phyloP scores from a whole-genome alignment of 2,329 filamentous ascomycete species.

The Trichoderma harzianum region DNA sequence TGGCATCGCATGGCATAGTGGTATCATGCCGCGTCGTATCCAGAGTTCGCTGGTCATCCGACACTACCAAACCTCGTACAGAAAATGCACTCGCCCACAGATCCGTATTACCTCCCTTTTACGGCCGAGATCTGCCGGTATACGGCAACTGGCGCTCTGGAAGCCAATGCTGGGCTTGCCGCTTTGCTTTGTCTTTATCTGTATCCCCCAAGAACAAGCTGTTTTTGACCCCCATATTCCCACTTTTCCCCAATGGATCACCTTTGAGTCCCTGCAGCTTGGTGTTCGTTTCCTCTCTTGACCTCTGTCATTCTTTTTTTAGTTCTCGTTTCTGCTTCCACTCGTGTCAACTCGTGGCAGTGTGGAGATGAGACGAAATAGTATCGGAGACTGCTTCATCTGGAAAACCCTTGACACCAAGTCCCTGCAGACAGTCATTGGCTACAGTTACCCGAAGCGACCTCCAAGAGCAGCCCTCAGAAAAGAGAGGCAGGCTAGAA shows the following conservation, averaged over 20 bases:
- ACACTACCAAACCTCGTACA: slow-evolving; percentile 11
- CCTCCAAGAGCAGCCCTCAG: neutral
- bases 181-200: neutral
- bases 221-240: neutral
- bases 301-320: neutral
- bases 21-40: slow-evolving; percentile 11
- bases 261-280: neutral
- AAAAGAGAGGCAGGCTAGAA: neutral
- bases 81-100: neutral
- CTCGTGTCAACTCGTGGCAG: neutral
- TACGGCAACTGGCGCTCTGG: neutral
- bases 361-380: neutral
- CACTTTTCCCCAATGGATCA: neutral
- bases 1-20: slow-evolving; percentile 6
- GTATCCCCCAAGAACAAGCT: neutral
- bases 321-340: neutral
- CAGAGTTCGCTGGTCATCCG: slow-evolving; percentile 11
- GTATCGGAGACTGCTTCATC: neutral
- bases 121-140: slow-evolving; percentile 11
- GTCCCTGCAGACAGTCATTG: neutral
- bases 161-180: neutral
- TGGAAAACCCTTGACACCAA: neutral
- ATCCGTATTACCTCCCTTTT: slow-evolving; percentile 13
- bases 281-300: neutral
- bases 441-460: neutral